Percentiles rank a stretch among this genome's conserved stretches.
Evolutionary conservation across 306 rosid species (phyloP).

Genomic region (Morella rubra): DNA sequence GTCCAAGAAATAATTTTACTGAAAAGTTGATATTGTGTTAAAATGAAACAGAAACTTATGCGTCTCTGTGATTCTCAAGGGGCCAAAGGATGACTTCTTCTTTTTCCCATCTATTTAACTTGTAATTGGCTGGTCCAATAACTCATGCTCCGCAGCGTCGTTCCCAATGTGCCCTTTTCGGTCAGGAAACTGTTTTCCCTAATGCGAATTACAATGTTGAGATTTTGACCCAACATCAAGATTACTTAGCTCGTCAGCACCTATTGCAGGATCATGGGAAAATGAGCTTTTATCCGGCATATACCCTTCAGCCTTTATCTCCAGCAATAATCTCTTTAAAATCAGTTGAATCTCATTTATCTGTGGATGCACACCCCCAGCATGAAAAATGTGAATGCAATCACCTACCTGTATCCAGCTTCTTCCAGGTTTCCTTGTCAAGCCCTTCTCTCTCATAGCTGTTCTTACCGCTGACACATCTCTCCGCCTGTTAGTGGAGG

Average conservation of each 20-base stretch:
- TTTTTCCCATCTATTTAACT: too few relatives aligned
- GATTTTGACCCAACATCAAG: conserved; percentile 7
- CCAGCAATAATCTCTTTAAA: conserved; percentile 33
- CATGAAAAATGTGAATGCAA: conserved; percentile 28
- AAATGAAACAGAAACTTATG: neutral
- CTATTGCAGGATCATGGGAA: conserved; percentile 1
- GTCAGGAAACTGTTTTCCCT: neutral
- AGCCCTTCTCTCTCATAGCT: conserved; percentile 41
- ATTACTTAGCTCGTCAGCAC: conserved; percentile 6
- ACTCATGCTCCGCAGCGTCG: neutral
- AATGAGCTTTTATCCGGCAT: conserved; percentile 14
- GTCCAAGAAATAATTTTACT: too few relatives aligned
- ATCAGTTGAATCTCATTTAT: conserved; percentile 35
- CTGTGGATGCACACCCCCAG: conserved; percentile 35
- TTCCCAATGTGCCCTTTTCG: neutral
- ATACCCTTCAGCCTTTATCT: conserved; percentile 33
- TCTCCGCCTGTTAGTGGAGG: conserved; percentile 40
- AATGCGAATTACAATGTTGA: conserved; percentile 1
- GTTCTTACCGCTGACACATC: conserved; percentile 46
- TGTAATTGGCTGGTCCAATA: neutral
- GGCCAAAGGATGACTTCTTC: neutral
- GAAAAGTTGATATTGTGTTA: too few relatives aligned
- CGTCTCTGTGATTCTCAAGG: neutral
- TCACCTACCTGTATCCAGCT: conserved; percentile 49
- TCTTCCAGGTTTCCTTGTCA: conserved; percentile 44